These are phyloP conservation scores for Rhodamnia rubescens DNA, from an alignment of 345 rosid genomes.

Conservation along the genomic window DNA sequence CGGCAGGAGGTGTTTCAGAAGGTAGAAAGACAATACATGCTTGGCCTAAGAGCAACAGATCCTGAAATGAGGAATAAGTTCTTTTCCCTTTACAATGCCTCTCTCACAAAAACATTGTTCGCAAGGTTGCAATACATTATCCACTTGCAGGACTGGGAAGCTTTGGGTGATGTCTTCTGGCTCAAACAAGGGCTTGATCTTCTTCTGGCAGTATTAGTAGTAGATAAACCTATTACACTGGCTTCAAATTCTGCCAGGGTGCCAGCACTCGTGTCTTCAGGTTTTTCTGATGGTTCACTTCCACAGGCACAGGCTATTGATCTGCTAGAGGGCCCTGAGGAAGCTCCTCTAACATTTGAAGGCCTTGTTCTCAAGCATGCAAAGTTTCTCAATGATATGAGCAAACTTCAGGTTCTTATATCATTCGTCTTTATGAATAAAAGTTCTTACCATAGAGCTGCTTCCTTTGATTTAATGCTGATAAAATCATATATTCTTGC, in stretches of 20 bases:
- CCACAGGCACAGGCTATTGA: constrained; percentile 45
- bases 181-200: constrained; percentile 99
- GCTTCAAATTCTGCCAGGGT: constrained; percentile 97
- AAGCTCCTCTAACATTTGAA: constrained; percentile 68
- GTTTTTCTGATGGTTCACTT: constrained; percentile 53
- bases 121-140: constrained; percentile 79
- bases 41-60: constrained; percentile 91
- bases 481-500: not conserved
- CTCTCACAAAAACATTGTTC: constrained; percentile 66
- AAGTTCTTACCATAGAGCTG: not conserved
- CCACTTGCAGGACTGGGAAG: constrained; percentile 96
- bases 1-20: constrained; percentile 92
- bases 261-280: constrained; percentile 42
- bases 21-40: constrained; percentile 97
- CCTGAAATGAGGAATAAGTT: constrained; percentile 86
- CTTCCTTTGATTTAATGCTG: not conserved
- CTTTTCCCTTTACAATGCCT: constrained; percentile 76
- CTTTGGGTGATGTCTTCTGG: constrained; percentile 98
- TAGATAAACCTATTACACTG: constrained; percentile 80
- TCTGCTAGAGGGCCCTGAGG: constrained; percentile 59
- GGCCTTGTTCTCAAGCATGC: constrained; percentile 76
- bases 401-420: constrained; percentile 78
- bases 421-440: not conserved
- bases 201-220: constrained; percentile 80
- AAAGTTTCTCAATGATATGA: constrained; percentile 71